These are phyloP conservation scores for Trichoderma polysporum DNA, from an alignment of 2,329 filamentous ascomycete genomes.

Conservation along the genomic window DNA sequence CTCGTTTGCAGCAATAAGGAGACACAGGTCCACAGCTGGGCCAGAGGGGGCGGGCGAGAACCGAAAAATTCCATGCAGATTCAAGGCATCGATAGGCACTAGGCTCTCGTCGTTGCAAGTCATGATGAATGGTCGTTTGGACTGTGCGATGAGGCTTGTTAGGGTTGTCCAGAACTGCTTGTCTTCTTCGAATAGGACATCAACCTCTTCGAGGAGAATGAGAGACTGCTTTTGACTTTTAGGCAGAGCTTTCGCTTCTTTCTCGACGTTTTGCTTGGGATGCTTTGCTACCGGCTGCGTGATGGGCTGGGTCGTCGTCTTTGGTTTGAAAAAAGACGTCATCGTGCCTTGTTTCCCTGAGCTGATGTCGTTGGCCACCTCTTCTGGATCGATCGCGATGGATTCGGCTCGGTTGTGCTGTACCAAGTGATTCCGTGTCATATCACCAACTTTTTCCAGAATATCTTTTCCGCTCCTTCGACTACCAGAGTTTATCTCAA, in stretches of 20 bases:
- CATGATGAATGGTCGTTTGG: conserved; percentile 88
- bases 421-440: conserved; percentile 94
- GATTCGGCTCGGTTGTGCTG: conserved; percentile 44
- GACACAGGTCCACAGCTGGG: conserved; percentile 74
- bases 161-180: conserved; percentile 91
- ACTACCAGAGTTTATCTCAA: conserved; percentile 86
- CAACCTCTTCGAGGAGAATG: conserved; percentile 90
- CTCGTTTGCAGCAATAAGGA: conserved; percentile 82
- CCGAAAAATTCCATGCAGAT: conserved; percentile 81
- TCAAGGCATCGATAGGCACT: conserved; percentile 72
- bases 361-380: conserved; percentile 52
- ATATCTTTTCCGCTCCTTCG: conserved; percentile 87
- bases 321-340: conserved; percentile 74
- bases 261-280: conserved; percentile 24
- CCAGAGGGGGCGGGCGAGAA: conserved; percentile 65
- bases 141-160: conserved; percentile 72
- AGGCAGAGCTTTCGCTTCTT: conserved; percentile 34
- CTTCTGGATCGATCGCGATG: conserved; percentile 32
- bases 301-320: conserved; percentile 35
- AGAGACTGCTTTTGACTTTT: conserved; percentile 84
- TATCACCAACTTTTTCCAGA: conserved; percentile 88
- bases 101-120: conserved; percentile 91
- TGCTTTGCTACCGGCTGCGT: conserved; percentile 31
- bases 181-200: conserved; percentile 92
- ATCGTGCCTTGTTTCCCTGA: conserved; percentile 75